Evolutionary conservation across 768 basidiomycete species (phyloP).

Genomic region (Amyloporia xantha): DNA sequence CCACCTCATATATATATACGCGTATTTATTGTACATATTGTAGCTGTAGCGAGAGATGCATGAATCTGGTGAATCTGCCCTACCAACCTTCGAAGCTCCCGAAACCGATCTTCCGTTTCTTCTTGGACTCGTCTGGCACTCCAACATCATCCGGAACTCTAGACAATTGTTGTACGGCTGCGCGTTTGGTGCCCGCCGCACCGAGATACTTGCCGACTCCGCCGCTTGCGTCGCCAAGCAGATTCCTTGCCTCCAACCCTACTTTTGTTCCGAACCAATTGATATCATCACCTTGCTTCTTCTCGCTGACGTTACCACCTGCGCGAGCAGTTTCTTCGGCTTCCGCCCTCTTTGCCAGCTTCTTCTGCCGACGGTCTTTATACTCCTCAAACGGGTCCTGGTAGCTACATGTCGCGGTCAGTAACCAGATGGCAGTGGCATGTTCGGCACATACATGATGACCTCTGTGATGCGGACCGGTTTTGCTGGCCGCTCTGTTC

Average conservation of each 20-base stretch:
- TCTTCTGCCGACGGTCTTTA: slow-evolving; percentile 74
- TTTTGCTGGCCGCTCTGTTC: slow-evolving; percentile 83
- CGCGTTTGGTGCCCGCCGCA: slow-evolving; percentile 32
- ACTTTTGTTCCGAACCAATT: slow-evolving; percentile 92
- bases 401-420: slow-evolving; percentile 41
- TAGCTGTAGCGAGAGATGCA: slow-evolving; percentile 1
- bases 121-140: slow-evolving; percentile 50
- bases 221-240: slow-evolving; percentile 29
- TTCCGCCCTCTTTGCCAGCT: slow-evolving; percentile 54
- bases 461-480: slow-evolving; percentile 81
- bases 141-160: slow-evolving; percentile 5
- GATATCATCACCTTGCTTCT: slow-evolving; percentile 58
- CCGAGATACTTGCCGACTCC: slow-evolving; percentile 80
- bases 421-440: neutral
- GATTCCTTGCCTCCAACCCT: slow-evolving; percentile 36
- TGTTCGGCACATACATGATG: slow-evolving; percentile 51
- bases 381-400: slow-evolving; percentile 96
- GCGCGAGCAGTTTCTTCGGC: slow-evolving; percentile 27
- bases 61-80: neutral
- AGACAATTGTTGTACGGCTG: slow-evolving; percentile 8
- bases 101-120: slow-evolving; percentile 82
- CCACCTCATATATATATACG: neutral
- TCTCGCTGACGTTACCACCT: slow-evolving; percentile 27
- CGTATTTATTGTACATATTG: slow-evolving; percentile 10
- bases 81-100: slow-evolving; percentile 88